Evolutionary conservation across 164 flowering plant genomes (phyloP).

Genomic region (Buxus sempervirens): DNA sequence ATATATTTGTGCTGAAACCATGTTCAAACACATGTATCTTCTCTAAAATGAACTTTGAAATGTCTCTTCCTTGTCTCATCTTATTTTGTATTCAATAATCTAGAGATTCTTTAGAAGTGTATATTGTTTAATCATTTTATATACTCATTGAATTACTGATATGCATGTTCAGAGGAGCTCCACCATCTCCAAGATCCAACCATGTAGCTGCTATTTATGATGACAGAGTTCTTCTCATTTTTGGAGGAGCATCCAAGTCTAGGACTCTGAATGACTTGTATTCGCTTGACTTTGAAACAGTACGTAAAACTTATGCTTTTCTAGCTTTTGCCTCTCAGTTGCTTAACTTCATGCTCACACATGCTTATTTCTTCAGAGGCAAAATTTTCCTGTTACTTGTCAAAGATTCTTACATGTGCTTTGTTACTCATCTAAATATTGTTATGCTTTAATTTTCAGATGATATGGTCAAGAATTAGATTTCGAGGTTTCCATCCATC

Average conservation of each 20-base stretch:
- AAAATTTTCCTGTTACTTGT: not conserved
- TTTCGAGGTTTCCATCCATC: constrained; percentile 83
- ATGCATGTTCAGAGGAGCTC: constrained; percentile 64
- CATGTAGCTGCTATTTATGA: constrained; percentile 90
- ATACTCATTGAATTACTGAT: not conserved
- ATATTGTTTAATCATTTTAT: not conserved
- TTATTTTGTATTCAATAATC: not conserved
- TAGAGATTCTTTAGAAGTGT: not conserved
- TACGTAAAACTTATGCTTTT: constrained; percentile 27
- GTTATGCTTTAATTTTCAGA: constrained; percentile 43
- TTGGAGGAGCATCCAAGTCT: constrained; percentile 89
- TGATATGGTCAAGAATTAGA: constrained; percentile 93
- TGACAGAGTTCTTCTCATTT: constrained; percentile 70
- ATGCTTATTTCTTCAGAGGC: constrained; percentile 1
- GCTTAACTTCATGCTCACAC: not conserved
- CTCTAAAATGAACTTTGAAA: not conserved
- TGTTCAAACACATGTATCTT: not conserved
- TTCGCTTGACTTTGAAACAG: constrained; percentile 95
- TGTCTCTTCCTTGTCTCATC: not conserved
- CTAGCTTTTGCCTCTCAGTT: not conserved
- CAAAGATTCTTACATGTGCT: constrained; percentile 2
- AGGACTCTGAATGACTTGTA: constrained; percentile 79
- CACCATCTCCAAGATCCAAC: constrained; percentile 86
- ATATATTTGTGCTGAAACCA: not conserved
- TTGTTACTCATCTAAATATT: too few species aligned